phyloP scores from a whole-genome alignment of 805 yeast species.

The Soucietia sequanensis region DNA sequence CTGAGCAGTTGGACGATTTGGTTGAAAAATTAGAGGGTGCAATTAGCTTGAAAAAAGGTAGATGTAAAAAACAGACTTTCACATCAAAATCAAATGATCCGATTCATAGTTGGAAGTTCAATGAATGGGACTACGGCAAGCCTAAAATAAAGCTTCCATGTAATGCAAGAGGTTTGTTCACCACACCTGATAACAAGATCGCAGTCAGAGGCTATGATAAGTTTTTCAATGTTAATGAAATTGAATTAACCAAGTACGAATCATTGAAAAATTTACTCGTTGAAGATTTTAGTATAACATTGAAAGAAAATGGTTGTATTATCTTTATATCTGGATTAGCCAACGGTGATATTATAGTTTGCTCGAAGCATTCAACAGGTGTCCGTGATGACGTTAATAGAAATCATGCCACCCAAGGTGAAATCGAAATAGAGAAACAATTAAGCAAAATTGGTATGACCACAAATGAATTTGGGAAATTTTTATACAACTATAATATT shows the following conservation, averaged over 20 bases:
- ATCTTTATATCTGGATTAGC: conserved; percentile 74
- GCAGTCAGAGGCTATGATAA: conserved; percentile 90
- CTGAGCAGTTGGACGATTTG: conserved; percentile 16
- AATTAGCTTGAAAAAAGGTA: conserved; percentile 18
- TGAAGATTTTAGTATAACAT: conserved; percentile 80
- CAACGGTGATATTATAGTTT: conserved; percentile 77
- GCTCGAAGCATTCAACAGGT: conserved; percentile 91
- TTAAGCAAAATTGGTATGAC: conserved; percentile 41
- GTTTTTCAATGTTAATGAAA: conserved; percentile 82
- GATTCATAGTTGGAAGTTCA: conserved; percentile 68
- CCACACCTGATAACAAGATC: conserved; percentile 39
- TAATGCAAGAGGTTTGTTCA: conserved; percentile 80
- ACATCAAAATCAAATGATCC: not conserved
- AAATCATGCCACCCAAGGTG: conserved; percentile 79
- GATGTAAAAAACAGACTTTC: conserved; percentile 14
- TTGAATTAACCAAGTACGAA: conserved; percentile 48
- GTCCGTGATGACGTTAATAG: conserved; percentile 47
- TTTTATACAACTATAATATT: conserved; percentile 47
- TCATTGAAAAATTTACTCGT: conserved; percentile 42
- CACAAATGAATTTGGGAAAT: conserved; percentile 52
- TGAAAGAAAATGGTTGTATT: conserved; percentile 94
- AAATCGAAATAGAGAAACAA: conserved; percentile 54
- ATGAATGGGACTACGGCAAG: conserved; percentile 83
- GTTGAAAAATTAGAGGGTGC: conserved; percentile 17
- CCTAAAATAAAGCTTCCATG: conserved; percentile 54